Conservation (phyloP, 495 filamentous ascomycete species). For the Xylaria grammica region DNA sequence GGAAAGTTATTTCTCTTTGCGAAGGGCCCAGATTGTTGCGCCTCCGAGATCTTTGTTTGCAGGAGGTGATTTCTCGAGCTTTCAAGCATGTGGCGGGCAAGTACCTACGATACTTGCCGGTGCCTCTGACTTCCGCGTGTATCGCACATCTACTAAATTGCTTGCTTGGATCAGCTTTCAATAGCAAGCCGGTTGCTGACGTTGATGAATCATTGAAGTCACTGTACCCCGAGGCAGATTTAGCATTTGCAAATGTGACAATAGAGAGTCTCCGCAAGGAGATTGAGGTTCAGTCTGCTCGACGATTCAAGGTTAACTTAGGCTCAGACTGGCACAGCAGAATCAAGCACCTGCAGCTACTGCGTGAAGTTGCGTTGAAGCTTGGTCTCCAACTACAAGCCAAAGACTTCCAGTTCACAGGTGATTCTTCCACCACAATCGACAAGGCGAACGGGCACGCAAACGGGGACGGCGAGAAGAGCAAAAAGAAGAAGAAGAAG, state of each 20-base stretch:
- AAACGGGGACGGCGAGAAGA: constrained; percentile 36
- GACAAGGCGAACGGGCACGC: constrained; percentile 43
- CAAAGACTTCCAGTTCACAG: constrained; percentile 77
- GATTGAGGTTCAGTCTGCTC: constrained; percentile 71
- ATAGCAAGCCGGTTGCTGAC: constrained; percentile 74
- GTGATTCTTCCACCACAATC: constrained; percentile 26
- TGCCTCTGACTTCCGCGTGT: constrained; percentile 74
- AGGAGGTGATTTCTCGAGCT: constrained; percentile 91
- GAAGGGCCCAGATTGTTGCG: constrained; percentile 75
- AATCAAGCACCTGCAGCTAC: constrained; percentile 77
- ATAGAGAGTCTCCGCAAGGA: constrained; percentile 71
- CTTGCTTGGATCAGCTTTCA: constrained; percentile 78
- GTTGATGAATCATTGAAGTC: constrained; percentile 74
- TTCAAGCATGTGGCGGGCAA: constrained; percentile 91
- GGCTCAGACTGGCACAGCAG: constrained; percentile 66
- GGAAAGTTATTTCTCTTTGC: constrained; percentile 74
- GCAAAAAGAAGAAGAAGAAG: constrained; percentile 84
- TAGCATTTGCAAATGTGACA: constrained; percentile 77
- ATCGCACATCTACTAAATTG: constrained; percentile 93
- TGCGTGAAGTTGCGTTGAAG: constrained; percentile 89
- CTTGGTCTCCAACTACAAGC: constrained; percentile 86
- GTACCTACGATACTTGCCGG: constrained; percentile 80
- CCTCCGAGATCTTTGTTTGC: constrained; percentile 73
- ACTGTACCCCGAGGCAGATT: constrained; percentile 83
- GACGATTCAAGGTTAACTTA: constrained; percentile 79